phyloP scores from a whole-genome alignment of 2,329 filamentous ascomycete genomes.

The Penicillium sp. region DNA sequence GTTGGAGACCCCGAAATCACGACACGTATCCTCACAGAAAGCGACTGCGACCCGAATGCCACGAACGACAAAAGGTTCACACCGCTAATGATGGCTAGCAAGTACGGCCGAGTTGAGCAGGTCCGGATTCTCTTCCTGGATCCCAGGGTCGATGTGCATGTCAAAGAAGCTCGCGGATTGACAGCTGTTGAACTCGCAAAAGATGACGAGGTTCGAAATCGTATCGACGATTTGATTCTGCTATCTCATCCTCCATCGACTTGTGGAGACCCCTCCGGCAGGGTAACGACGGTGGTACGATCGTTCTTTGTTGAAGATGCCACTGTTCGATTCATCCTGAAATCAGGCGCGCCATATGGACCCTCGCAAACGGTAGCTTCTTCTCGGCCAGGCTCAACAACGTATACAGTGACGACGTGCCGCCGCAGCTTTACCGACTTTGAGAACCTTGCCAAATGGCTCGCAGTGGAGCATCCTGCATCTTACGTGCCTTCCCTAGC shows the following conservation, averaged over 20 bases:
- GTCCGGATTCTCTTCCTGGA: constrained; percentile 87
- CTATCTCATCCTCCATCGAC: constrained; percentile 66
- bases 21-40: constrained; percentile 73
- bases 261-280: constrained; percentile 68
- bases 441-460: constrained; percentile 81
- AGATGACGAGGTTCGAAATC: constrained; percentile 94
- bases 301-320: constrained; percentile 98
- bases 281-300: constrained; percentile 89
- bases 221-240: constrained; percentile 90
- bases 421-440: constrained; percentile 87
- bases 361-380: constrained; percentile 42
- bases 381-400: constrained; percentile 61
- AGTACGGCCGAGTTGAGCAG: constrained; percentile 93
- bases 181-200: constrained; percentile 97
- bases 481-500: constrained; percentile 87
- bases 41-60: constrained; percentile 95
- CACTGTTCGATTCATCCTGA: constrained; percentile 88
- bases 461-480: constrained; percentile 87
- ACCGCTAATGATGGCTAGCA: constrained; percentile 95
- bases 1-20: constrained; percentile 84
- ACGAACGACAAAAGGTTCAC: constrained; percentile 95
- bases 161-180: constrained; percentile 83
- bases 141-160: constrained; percentile 79
- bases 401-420: constrained; percentile 88
- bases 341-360: constrained; percentile 78